phyloP scores from a whole-genome alignment of 106 monocot species.

The Triglochin maritima region DNA sequence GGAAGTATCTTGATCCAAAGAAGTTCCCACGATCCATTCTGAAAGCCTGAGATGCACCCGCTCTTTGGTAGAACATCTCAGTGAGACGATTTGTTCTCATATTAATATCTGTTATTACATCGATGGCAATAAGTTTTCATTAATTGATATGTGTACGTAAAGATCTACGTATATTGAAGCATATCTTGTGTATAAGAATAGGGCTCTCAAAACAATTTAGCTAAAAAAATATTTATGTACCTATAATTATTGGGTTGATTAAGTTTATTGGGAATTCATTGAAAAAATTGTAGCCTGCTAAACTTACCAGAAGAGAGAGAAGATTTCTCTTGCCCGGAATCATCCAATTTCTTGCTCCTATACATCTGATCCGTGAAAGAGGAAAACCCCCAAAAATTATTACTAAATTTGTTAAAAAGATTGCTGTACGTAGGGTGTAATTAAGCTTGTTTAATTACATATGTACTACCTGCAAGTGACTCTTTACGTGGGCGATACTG shows the following conservation, averaged over 20 bases:
- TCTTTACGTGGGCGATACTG: constrained; percentile 95
- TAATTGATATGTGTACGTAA: too few species aligned
- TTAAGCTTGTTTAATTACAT: background rate
- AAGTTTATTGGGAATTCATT: background rate
- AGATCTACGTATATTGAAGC: background rate
- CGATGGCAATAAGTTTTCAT: background rate
- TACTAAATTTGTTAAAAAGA: background rate
- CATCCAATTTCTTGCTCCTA: constrained; percentile 27
- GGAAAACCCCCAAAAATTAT: background rate
- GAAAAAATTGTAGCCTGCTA: background rate
- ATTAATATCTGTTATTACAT: constrained; percentile 10
- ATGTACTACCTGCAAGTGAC: constrained; percentile 74
- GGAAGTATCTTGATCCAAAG: constrained; percentile 15
- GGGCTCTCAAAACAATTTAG: background rate
- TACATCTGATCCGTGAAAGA: constrained; percentile 22
- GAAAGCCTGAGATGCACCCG: constrained; percentile 17
- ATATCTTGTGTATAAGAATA: background rate
- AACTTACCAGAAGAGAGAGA: constrained; percentile 5
- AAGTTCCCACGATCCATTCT: constrained; percentile 17
- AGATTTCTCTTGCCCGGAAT: constrained; percentile 12
- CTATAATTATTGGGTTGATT: background rate
- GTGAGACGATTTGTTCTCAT: constrained; percentile 21
- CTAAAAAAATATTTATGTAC: background rate
- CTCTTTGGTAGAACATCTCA: constrained; percentile 33
- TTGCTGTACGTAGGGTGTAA: too few species aligned